Evolutionary conservation across 805 yeast species (phyloP).

Genomic region (Ogataea pini): DNA sequence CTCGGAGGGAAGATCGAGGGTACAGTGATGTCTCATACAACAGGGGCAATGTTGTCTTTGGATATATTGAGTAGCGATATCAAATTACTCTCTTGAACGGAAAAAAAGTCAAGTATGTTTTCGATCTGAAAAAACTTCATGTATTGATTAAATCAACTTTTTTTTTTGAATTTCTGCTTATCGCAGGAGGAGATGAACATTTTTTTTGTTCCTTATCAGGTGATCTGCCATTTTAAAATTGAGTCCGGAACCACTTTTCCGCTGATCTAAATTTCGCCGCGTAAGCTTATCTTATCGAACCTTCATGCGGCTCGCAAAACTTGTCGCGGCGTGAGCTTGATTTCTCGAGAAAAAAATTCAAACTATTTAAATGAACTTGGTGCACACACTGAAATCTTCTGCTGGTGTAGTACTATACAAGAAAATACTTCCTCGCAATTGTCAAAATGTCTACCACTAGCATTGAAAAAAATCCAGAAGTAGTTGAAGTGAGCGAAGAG

Average conservation of each 20-base stretch:
- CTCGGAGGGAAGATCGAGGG: slow-evolving; percentile 34
- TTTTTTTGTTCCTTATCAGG: background rate
- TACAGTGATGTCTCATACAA: slow-evolving; percentile 36
- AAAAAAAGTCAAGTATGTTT: too few species aligned
- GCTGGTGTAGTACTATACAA: background rate
- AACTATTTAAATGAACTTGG: background rate
- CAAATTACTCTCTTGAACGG: background rate
- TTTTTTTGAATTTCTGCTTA: background rate
- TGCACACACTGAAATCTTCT: background rate
- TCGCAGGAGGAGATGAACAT: background rate
- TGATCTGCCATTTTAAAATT: background rate
- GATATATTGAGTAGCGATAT: slow-evolving; percentile 34
- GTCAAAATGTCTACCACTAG: slow-evolving; percentile 1
- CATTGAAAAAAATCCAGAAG: slow-evolving; percentile 1
- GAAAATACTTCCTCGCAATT: too few species aligned
- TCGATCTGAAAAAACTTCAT: too few species aligned
- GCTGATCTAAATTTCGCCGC: background rate
- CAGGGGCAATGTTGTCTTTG: slow-evolving; percentile 40
- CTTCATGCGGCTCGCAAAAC: background rate
- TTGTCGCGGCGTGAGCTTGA: background rate
- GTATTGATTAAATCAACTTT: too few species aligned
- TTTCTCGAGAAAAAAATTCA: background rate
- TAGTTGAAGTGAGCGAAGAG: background rate
- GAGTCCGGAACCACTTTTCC: slow-evolving; percentile 1
- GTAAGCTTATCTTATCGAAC: background rate